Evolutionary conservation across 2,329 filamentous ascomycete species (phyloP).

Genomic region (Penicillium verrucosum): DNA sequence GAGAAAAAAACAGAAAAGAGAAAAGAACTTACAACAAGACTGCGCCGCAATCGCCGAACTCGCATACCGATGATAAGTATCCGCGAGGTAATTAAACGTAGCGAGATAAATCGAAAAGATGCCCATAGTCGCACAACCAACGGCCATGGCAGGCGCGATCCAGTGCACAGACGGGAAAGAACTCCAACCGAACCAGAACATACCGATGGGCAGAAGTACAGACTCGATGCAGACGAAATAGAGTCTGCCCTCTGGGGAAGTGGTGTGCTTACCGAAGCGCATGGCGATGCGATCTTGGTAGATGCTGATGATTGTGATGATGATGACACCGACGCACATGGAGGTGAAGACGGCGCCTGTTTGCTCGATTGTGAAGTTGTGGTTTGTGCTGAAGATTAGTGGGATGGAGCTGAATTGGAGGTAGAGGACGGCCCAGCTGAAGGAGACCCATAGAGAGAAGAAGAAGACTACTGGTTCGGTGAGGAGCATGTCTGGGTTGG

Average conservation of each 20-base stretch:
- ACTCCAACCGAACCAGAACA: conserved; percentile 79
- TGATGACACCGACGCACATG: conserved; percentile 63
- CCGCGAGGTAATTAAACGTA: conserved; percentile 89
- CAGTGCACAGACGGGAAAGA: conserved; percentile 62
- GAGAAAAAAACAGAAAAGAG: background rate
- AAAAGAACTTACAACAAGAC: conserved; percentile 60
- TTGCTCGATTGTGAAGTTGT: conserved; percentile 66
- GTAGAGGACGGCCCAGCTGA: conserved; percentile 87
- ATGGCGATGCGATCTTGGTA: conserved; percentile 66
- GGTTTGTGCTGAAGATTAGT: conserved; percentile 66
- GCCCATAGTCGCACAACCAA: conserved; percentile 74
- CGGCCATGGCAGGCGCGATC: conserved; percentile 67
- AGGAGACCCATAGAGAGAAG: conserved; percentile 86
- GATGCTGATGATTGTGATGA: conserved; percentile 68
- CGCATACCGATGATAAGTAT: conserved; percentile 81
- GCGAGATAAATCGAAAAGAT: conserved; percentile 85
- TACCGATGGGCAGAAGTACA: conserved; percentile 69
- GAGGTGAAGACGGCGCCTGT: conserved; percentile 71
- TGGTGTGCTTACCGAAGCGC: conserved; percentile 45
- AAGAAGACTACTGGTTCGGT: conserved; percentile 62
- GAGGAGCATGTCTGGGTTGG: conserved; percentile 50
- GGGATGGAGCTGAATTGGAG: conserved; percentile 78
- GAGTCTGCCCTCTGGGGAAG: conserved; percentile 69
- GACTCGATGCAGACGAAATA: conserved; percentile 80
- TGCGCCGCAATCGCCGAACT: conserved; percentile 83